Conservation (phyloP, 352 stramenopile genomes). For the Globisporangium acanthophoron region DNA sequence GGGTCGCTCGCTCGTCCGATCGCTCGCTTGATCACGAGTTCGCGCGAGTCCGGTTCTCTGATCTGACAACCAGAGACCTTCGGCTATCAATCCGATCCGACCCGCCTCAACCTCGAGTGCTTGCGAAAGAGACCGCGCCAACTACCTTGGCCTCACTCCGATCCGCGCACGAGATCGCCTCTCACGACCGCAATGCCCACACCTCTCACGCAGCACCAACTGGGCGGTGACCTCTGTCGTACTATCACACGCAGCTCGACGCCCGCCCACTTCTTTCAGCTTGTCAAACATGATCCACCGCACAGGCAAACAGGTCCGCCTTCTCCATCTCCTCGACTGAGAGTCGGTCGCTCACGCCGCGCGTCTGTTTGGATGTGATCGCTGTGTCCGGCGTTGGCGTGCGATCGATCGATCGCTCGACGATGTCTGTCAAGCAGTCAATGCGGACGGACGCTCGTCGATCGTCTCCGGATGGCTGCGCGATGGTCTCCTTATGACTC, state of each 20-base stretch:
- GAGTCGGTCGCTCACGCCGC: background rate
- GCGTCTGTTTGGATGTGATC: background rate
- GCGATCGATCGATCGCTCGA: too few species aligned
- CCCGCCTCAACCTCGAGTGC: background rate
- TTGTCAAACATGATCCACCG: background rate
- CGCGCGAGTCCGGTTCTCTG: too few species aligned
- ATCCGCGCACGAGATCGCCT: too few species aligned
- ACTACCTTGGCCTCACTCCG: background rate
- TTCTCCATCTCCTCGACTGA: background rate
- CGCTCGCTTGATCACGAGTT: background rate
- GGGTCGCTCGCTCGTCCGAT: background rate
- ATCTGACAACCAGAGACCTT: too few species aligned
- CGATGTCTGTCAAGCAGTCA: background rate
- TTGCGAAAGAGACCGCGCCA: background rate
- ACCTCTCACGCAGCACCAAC: too few species aligned
- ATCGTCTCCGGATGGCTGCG: background rate
- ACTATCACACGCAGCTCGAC: too few species aligned
- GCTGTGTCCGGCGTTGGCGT: background rate
- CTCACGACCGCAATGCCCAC: background rate
- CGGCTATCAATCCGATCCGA: background rate
- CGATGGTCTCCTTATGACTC: background rate
- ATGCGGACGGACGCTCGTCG: too few species aligned
- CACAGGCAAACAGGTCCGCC: too few species aligned
- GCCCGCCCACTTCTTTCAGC: background rate
- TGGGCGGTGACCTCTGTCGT: background rate